Conservation (phyloP, 1,139 yeast genomes). For the Casaregolazyma lundiana region DNA sequence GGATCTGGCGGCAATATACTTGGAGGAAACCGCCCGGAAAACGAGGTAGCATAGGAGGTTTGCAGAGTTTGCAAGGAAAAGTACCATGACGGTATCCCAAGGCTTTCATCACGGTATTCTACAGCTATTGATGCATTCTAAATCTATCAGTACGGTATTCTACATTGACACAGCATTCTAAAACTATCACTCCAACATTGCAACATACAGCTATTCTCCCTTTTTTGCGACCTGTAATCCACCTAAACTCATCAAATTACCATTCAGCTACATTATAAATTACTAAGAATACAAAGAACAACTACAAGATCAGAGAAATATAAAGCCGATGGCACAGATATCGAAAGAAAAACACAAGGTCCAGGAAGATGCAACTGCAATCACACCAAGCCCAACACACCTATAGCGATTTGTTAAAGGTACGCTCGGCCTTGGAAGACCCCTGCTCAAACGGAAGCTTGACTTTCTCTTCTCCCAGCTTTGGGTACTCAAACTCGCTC, state of each 20-base stretch:
- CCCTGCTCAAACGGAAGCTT: constrained; percentile 17
- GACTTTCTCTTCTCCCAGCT: constrained; percentile 15
- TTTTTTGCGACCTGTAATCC: too few species aligned
- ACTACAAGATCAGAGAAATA: neutral
- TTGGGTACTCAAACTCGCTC: constrained; percentile 17
- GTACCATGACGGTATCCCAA: too few species aligned
- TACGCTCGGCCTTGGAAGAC: constrained; percentile 16
- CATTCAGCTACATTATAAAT: neutral
- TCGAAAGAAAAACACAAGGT: neutral
- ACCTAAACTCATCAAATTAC: too few species aligned
- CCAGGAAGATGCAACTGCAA: neutral
- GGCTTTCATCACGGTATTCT: too few species aligned
- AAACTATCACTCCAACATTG: too few species aligned
- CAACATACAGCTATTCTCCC: too few species aligned
- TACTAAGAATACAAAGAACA: neutral
- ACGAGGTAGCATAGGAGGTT: neutral
- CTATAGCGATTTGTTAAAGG: constrained; percentile 12
- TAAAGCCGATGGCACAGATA: neutral
- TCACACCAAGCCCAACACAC: too few species aligned
- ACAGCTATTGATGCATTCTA: too few species aligned
- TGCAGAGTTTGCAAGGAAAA: neutral
- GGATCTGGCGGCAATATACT: neutral
- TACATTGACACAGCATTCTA: too few species aligned
- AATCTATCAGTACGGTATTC: too few species aligned
- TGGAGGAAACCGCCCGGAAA: neutral